Evolutionary conservation across 2,329 filamentous ascomycete genomes (phyloP), one percentile per base, ranked within the genome.

Genomic region (Ophidiomyces ophidiicola): DNA sequence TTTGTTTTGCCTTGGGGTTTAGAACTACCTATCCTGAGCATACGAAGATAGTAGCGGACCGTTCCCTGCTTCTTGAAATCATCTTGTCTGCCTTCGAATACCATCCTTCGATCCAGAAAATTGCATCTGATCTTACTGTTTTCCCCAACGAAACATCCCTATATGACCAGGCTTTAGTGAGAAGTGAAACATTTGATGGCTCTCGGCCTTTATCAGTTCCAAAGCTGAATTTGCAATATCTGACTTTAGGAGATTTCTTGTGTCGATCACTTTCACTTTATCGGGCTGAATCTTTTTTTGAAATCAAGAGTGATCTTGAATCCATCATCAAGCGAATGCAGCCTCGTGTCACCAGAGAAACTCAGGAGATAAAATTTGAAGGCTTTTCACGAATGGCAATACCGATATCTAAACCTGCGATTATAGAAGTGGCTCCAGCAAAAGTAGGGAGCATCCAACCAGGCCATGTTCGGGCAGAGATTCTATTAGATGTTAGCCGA

Each of bases 201-300:
- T 86, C 84, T 17, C 76, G 76, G 33, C 87, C 90, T 4, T 69
- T 98, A 42, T 84, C 90, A 2, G 76, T 98, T 30, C 90, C 90
- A 2, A 98, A 98, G 57, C 64, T 96, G 32, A 98, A 94, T 51
- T 67, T 98, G 19, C 90, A 98, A 55, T 98, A 98, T 59, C 69
- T 98, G 10, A 93, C 87, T 2, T 76, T 94, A 36, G 86, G 86
- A 2, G 90, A 98, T 59, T 98, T 98, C 51, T 64, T 98, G n/a
- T 98, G 87, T 86, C 76, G 92, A 46, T 86, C 88, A 0, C 80
- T 96, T 52, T 71, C 92, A 10, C 67, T 98, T 6, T 90, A 94
- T 56, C 78, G 88, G 28, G 82, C 80, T 43, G 90, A 98, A 59
- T 75, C 88, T 0, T 94, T 96, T 57, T 96, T 92, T 57, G 83